Base-by-base conservation (phyloP, 768 basidiomycete species). In the Leccinum sublutescens region DNA sequence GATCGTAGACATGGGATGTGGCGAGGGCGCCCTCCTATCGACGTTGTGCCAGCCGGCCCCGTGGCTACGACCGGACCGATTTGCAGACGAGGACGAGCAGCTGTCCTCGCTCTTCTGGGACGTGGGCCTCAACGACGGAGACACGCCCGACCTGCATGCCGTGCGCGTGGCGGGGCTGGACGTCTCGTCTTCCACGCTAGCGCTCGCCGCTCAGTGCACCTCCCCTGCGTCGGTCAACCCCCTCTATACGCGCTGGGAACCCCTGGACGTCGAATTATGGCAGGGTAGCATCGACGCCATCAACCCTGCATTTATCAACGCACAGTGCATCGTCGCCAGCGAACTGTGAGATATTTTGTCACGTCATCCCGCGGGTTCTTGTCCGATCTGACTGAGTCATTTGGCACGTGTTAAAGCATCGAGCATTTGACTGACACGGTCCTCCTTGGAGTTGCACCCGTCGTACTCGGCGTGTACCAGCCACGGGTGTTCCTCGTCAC, bases 1-100 rank as follows among this genome's bases (percentile, higher is more conserved):
- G 91, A 79, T 94, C 7, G 76, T 93, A 51, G 93, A 95, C 65
- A 77, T 93, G 27, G 93, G 93, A 4, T 95, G 93, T 64, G 93
- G 93, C 43, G 85, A 91, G 72, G 93, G 93, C 21, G 78, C 85
- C 40, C 79, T 95, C 8, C 82, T 95, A 14, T 71, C 78, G 0
- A 80, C 85, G 10, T 83, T 95, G 11, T 83, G 83, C 62, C 86
- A 89, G 66, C 88, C 93, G 0, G 85, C 92, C 1, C 85, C 87
- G 1, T 89, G 88, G 83, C 80, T 87, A 25, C 40, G 76, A n/a
- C 72, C 75, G 25, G 48, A 54, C 29, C 45, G 33, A 63, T 71
- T 63, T 21, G 61, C 61, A 45, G 65, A 69, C 43, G 66, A 62
- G 19, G 68, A 64, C 31, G 40, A 70, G 3, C 61, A 65, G 23